Evolutionary conservation across 129 eudicot genomes (phyloP).

Genomic region (Centella asiatica): DNA sequence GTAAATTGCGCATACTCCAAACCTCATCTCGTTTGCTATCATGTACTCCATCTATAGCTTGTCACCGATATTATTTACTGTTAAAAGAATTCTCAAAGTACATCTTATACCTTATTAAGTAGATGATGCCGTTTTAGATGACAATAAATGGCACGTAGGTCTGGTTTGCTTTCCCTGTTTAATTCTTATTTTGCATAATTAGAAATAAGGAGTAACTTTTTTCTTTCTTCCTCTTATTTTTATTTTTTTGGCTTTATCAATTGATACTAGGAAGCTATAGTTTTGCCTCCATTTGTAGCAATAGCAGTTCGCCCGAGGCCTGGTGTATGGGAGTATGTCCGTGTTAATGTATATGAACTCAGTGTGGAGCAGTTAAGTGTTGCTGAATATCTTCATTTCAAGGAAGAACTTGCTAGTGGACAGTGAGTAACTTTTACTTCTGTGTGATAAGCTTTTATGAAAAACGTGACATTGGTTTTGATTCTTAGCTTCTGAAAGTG

Average conservation of each 20-base stretch:
- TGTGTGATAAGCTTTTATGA: not conserved
- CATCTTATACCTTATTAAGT: too few relatives aligned
- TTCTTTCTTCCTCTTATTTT: not conserved
- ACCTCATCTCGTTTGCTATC: too few relatives aligned
- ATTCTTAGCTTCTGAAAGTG: constrained; percentile 2
- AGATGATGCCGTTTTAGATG: too few relatives aligned
- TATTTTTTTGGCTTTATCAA: not conserved
- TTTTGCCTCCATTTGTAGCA: constrained; percentile 92
- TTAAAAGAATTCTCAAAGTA: too few relatives aligned
- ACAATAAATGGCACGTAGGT: too few relatives aligned
- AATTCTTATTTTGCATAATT: too few relatives aligned
- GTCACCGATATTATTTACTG: too few relatives aligned
- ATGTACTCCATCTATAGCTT: too few relatives aligned
- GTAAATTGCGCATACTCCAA: too few relatives aligned
- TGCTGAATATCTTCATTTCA: constrained; percentile 77
- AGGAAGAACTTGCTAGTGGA: constrained; percentile 81
- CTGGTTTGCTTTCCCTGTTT: too few relatives aligned
- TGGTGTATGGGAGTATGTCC: constrained; percentile 95
- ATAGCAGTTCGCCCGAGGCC: constrained; percentile 97
- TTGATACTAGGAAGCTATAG: constrained; percentile 74
- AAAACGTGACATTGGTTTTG: not conserved
- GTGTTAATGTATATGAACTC: constrained; percentile 70
- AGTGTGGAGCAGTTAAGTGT: constrained; percentile 68
- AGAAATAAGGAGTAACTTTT: too few relatives aligned
- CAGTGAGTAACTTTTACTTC: constrained; percentile 34